These are phyloP conservation scores for Hevea brasiliensis DNA, from an alignment of 345 rosid genomes.

Conservation along the genomic window DNA sequence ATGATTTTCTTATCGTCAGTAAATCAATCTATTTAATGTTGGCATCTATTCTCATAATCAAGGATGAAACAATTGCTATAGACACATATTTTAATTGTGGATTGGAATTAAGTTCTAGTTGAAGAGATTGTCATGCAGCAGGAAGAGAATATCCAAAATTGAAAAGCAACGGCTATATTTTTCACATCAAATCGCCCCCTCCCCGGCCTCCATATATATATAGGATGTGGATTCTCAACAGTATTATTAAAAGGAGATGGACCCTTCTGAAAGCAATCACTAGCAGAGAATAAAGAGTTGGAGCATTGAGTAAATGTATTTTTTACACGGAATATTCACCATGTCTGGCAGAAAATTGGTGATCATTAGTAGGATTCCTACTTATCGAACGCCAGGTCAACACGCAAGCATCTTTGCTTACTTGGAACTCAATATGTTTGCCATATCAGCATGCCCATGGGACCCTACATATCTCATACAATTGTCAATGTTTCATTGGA, in stretches of 20 bases:
- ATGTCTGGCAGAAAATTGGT: slow-evolving; percentile 1
- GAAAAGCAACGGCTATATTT: slow-evolving; percentile 17
- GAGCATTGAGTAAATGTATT: not conserved
- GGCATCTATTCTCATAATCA: too few species aligned
- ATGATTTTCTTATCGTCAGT: too few species aligned
- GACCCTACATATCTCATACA: not conserved
- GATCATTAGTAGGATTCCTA: slow-evolving; percentile 20
- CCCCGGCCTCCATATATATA: not conserved
- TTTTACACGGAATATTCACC: slow-evolving; percentile 6
- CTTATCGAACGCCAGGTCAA: slow-evolving; percentile 14
- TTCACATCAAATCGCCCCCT: not conserved
- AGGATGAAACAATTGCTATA: too few species aligned
- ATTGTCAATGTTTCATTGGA: not conserved
- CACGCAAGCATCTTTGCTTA: slow-evolving; percentile 12
- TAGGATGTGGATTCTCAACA: slow-evolving; percentile 22
- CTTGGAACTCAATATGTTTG: not conserved
- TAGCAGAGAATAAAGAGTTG: slow-evolving; percentile 10
- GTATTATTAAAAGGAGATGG: slow-evolving; percentile 18
- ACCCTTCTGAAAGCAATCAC: slow-evolving; percentile 3
- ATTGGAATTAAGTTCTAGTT: too few species aligned
- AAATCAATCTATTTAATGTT: too few species aligned
- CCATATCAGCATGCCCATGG: not conserved
- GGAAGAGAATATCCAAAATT: slow-evolving; percentile 4
- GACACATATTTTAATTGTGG: too few species aligned
- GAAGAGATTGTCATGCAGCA: too few species aligned